These are phyloP conservation scores for Aspergillus chevalieri DNA, from an alignment of 2,329 filamentous ascomycete genomes.

Conservation along the genomic window DNA sequence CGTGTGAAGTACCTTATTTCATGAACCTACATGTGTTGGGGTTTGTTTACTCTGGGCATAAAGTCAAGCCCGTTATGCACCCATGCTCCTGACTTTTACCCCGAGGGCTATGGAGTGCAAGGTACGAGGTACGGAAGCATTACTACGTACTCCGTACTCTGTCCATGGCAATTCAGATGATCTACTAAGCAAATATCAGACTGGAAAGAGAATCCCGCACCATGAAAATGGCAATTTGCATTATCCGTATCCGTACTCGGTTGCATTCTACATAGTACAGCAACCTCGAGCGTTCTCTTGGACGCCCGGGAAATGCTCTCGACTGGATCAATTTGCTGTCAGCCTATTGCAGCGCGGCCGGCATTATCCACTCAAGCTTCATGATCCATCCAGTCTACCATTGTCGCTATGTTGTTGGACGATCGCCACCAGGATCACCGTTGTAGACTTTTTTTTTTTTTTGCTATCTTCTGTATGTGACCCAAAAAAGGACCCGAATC, in stretches of 20 bases:
- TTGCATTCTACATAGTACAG: not conserved
- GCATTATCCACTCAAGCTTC: constrained; percentile 20
- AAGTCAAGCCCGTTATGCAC: not conserved
- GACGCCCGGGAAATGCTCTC: constrained; percentile 7
- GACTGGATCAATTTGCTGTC: constrained; percentile 10
- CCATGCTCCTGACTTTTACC: not conserved
- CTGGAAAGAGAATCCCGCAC: not conserved
- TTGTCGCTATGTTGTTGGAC: constrained; percentile 9
- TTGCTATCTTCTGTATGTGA: too few relatives aligned
- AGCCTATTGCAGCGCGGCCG: constrained; percentile 6
- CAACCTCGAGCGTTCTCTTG: not conserved
- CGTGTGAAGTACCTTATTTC: not conserved
- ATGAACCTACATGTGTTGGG: constrained; percentile 2
- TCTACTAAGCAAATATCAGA: not conserved
- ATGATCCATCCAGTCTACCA: constrained; percentile 8
- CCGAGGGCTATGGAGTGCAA: not conserved
- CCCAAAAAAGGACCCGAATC: too few relatives aligned
- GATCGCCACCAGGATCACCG: constrained; percentile 30
- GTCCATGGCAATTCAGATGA: too few relatives aligned
- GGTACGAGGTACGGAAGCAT: too few relatives aligned
- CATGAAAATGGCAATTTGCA: not conserved
- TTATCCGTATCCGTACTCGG: not conserved
- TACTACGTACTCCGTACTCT: too few relatives aligned
- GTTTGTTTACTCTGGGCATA: not conserved
- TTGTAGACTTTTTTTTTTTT: constrained; percentile 5